Evolutionary conservation across 352 stramenopile genomes (phyloP), one percentile per base, ranked within the genome.

Genomic region (Lagenidium giganteum): DNA sequence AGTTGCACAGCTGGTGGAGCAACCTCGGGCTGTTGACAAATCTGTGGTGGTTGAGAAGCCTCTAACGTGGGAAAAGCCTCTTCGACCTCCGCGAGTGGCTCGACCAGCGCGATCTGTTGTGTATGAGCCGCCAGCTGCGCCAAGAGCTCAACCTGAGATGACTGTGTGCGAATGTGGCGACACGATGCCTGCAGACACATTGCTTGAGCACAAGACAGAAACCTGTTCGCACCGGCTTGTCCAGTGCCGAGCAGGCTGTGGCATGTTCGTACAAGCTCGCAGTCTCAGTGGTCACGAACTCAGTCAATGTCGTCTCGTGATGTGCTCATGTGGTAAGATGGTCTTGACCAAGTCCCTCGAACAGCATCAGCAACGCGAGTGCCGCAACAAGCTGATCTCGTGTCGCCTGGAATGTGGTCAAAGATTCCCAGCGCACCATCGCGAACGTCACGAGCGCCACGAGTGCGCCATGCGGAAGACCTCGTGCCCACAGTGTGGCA

Each of bases 241-340:
- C 6, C 43, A 61, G 20, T 87, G 74, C 34, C 66, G 74, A 17
- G 64, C 59, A 5, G 70, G 70, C 23, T 87, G 74, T 35, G 69
- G 64, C 0, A 43, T 72, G 20, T 64, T 65, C 24, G 60, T 84
- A 31, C 60, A 75, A 32, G 69, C 69, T 2, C 60, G 74, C 2
- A 70, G 65, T 9, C 70, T 58, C n/a, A 71, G 71, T 21, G 70
- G 68, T 5, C 74, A 87, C 40, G 74, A 87, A n/a, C 52, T 78
- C 30, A 87, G 74, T 25, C 74, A 84, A 29, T 84, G 74, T 28
- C 66, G 74, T 22, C 58, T 87, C 16, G 59, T 64, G 18, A 76
- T 87, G 70, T 87, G 74, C 38, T 36, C 55, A 0, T 87, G 74
- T 26, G 70, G 67, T 14, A 80, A 81, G 45, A 84, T 87, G 68